Evolutionary conservation across 352 stramenopile genomes (phyloP).

Genomic region (Sclerospora graminicola): DNA sequence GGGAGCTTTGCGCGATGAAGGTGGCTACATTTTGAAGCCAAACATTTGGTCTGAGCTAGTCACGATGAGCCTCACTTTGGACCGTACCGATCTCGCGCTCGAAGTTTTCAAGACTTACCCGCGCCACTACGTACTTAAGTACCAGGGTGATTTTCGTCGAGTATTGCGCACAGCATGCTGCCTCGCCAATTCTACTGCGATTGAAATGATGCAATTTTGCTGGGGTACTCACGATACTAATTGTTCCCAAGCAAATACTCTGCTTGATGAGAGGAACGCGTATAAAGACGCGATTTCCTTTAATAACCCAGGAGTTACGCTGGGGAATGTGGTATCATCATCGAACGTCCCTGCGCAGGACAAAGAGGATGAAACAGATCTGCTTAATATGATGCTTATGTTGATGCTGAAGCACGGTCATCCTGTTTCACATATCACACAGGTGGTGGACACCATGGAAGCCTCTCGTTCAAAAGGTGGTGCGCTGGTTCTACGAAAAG

Average conservation of each 20-base stretch:
- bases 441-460: slow-evolving; percentile 37
- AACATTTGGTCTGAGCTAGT: slow-evolving; percentile 34
- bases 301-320: slow-evolving; percentile 2
- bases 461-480: slow-evolving; percentile 15
- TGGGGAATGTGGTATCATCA: slow-evolving; percentile 3
- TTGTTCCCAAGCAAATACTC: slow-evolving; percentile 7
- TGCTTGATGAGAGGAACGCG: slow-evolving; percentile 13
- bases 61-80: slow-evolving; percentile 32
- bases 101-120: slow-evolving; percentile 35
- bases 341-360: slow-evolving; percentile 6
- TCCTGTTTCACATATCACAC: slow-evolving; percentile 18
- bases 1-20: slow-evolving; percentile 19
- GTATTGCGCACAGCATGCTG: slow-evolving; percentile 27
- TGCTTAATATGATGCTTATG: slow-evolving; percentile 42
- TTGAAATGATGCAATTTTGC: slow-evolving; percentile 35
- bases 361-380: slow-evolving; percentile 18
- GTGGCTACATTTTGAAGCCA: slow-evolving; percentile 33
- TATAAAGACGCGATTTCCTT: slow-evolving; percentile 14
- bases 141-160: slow-evolving; percentile 30
- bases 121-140: slow-evolving; percentile 23
- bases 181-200: slow-evolving; percentile 16
- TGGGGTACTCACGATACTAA: slow-evolving; percentile 11
- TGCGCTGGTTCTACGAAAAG: slow-evolving; percentile 23
- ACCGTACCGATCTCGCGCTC: slow-evolving; percentile 21
- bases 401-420: slow-evolving; percentile 38